phyloP scores from a whole-genome alignment of 1,284 basidiomycete species.

The Naganishia sp. region DNA sequence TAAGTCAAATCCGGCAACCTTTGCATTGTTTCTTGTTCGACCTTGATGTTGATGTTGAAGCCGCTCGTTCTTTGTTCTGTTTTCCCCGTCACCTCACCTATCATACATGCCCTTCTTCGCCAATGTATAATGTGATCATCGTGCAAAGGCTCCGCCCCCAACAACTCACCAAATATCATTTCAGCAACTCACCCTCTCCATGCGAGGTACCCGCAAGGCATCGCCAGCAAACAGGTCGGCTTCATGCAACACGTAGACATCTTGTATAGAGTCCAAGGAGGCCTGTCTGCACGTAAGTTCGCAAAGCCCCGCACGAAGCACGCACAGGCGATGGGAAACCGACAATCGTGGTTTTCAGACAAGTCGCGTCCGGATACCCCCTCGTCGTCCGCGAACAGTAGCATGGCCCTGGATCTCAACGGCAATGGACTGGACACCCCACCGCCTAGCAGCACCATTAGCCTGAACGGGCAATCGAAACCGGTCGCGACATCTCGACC shows the following conservation, averaged over 20 bases:
- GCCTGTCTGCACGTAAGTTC: constrained; percentile 4
- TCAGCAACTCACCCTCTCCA: not conserved
- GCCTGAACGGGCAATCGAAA: constrained; percentile 5
- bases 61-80: not conserved
- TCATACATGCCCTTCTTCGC: not conserved
- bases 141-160: not conserved
- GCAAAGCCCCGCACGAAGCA: too few species aligned
- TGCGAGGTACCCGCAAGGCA: not conserved
- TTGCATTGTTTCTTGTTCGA: not conserved
- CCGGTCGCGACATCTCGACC: not conserved
- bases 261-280: not conserved
- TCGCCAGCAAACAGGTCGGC: not conserved
- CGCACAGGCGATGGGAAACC: not conserved
- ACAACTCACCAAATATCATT: not conserved
- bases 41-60: not conserved
- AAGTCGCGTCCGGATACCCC: constrained; percentile 9
- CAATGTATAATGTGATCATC: constrained; percentile 19
- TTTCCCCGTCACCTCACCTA: not conserved
- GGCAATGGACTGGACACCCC: constrained; percentile 6
- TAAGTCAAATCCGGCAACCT: constrained; percentile 3
- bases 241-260: constrained; percentile 4
- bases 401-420: constrained; percentile 4
- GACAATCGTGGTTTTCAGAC: not conserved
- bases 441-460: constrained; percentile 14
- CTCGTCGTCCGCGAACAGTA: not conserved